A percentile compares a stretch with the other conserved stretches of the same genome.
Evolutionary conservation across 805 yeast genomes (phyloP).

Genomic region (Wickerhamomyces alni): DNA sequence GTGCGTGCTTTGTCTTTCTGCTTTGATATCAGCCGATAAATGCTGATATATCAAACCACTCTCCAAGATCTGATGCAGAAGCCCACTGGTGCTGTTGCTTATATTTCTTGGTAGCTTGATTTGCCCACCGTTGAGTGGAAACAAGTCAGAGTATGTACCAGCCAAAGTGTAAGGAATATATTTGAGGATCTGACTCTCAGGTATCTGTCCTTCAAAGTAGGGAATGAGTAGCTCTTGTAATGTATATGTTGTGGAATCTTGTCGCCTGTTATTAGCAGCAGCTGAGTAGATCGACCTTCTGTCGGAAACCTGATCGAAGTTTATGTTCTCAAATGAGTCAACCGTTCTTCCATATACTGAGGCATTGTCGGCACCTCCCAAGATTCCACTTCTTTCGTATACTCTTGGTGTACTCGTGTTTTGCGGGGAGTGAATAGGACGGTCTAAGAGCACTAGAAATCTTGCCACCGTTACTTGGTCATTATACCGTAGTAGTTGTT

Average conservation of each 20-base stretch:
- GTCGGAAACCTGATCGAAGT: slow-evolving; percentile 30
- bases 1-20: slow-evolving; percentile 21
- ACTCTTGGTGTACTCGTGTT: slow-evolving; percentile 1
- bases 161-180: slow-evolving; percentile 47
- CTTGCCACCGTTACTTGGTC: slow-evolving; percentile 28
- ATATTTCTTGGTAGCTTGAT: slow-evolving; percentile 44
- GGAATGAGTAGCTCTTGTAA: slow-evolving; percentile 26
- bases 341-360: slow-evolving; percentile 20
- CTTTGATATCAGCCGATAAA: slow-evolving; percentile 30
- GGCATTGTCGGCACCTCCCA: slow-evolving; percentile 3
- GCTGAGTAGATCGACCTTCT: slow-evolving; percentile 30
- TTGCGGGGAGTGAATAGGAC: not conserved
- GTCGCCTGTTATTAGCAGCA: slow-evolving; percentile 10
- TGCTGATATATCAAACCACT: slow-evolving; percentile 61
- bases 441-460: slow-evolving; percentile 29
- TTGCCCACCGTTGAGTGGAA: slow-evolving; percentile 34
- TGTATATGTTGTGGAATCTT: slow-evolving; percentile 14
- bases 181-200: slow-evolving; percentile 37
- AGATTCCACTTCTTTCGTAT: not conserved
- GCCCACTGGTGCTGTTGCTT: slow-evolving; percentile 49
- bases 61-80: slow-evolving; percentile 55
- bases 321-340: slow-evolving; percentile 32
- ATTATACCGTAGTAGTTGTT: slow-evolving; percentile 24
- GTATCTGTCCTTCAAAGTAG: slow-evolving; percentile 28
- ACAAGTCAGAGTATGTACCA: slow-evolving; percentile 57